These are phyloP conservation scores for Rhododendron ferrugineum DNA, from an alignment of 148 eudicot species.

Conservation along the genomic window DNA sequence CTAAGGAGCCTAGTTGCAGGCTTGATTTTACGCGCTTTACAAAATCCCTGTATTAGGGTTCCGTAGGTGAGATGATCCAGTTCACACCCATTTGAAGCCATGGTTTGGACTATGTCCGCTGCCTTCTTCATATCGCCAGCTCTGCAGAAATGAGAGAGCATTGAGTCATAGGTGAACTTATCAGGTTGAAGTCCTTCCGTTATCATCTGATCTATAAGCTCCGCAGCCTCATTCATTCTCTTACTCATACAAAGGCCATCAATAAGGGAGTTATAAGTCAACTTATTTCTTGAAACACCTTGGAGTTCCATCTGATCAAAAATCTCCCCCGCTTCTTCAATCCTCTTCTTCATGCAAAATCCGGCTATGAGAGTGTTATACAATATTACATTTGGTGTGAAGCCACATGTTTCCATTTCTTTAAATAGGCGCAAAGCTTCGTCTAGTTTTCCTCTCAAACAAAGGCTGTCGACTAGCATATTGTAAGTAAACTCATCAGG, in stretches of 20 bases:
- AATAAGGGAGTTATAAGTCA: constrained; percentile 79
- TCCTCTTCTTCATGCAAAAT: constrained; percentile 70
- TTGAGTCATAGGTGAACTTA: constrained; percentile 75
- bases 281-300: constrained; percentile 71
- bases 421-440: constrained; percentile 60
- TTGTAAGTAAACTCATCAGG: constrained; percentile 93
- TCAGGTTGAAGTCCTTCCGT: constrained; percentile 91
- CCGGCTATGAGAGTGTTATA: constrained; percentile 83
- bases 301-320: constrained; percentile 92
- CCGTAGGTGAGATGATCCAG: constrained; percentile 89
- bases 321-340: constrained; percentile 88
- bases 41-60: constrained; percentile 79
- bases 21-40: constrained; percentile 75
- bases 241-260: constrained; percentile 71
- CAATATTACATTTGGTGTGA: constrained; percentile 68
- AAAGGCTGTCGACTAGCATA: constrained; percentile 74
- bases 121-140: constrained; percentile 79
- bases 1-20: constrained; percentile 75
- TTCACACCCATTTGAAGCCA: constrained; percentile 90
- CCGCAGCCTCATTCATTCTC: constrained; percentile 69
- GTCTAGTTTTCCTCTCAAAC: constrained; percentile 59
- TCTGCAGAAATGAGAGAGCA: constrained; percentile 79
- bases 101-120: constrained; percentile 85
- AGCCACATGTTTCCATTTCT: constrained; percentile 90
- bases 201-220: constrained; percentile 94